A percentile compares a stretch with the other conserved stretches of the same genome.
Conservation (phyloP, 2,329 filamentous ascomycete genomes). For the Didymella segeticola region DNA sequence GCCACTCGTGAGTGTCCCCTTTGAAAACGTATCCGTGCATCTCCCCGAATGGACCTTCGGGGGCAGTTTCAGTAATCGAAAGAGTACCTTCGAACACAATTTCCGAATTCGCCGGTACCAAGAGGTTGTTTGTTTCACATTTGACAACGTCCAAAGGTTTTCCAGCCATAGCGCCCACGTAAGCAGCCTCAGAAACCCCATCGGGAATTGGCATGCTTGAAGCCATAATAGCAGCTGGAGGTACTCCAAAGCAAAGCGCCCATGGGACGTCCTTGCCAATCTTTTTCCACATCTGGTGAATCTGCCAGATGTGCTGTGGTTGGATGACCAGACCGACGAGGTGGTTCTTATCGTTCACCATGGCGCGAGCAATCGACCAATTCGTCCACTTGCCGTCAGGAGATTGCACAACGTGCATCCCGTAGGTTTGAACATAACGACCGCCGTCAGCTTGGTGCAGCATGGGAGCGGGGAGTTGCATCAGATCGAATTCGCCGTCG, state of each 20-base stretch:
- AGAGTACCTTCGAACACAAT: constrained; percentile 60
- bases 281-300: constrained; percentile 57
- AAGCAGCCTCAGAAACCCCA: constrained; percentile 57
- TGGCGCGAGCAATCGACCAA: constrained; percentile 56
- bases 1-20: constrained; percentile 49
- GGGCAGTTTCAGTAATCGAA: constrained; percentile 51
- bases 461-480: constrained; percentile 47
- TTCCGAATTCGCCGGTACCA: constrained; percentile 59
- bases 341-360: constrained; percentile 55
- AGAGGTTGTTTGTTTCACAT: constrained; percentile 59
- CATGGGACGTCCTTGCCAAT: constrained; percentile 53
- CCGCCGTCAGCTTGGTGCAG: constrained; percentile 56
- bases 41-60: constrained; percentile 61
- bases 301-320: constrained; percentile 57
- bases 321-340: constrained; percentile 53
- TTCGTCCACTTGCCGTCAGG: constrained; percentile 58
- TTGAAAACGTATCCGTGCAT: constrained; percentile 52
- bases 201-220: constrained; percentile 47
- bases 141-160: constrained; percentile 57
- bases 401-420: constrained; percentile 56
- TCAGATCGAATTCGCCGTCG: constrained; percentile 52
- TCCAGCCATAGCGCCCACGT: constrained; percentile 57
- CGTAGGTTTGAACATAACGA: constrained; percentile 60
- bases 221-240: constrained; percentile 59
- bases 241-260: constrained; percentile 58